Conservation (phyloP, 768 basidiomycete genomes). For the Boletus rex-veris region DNA sequence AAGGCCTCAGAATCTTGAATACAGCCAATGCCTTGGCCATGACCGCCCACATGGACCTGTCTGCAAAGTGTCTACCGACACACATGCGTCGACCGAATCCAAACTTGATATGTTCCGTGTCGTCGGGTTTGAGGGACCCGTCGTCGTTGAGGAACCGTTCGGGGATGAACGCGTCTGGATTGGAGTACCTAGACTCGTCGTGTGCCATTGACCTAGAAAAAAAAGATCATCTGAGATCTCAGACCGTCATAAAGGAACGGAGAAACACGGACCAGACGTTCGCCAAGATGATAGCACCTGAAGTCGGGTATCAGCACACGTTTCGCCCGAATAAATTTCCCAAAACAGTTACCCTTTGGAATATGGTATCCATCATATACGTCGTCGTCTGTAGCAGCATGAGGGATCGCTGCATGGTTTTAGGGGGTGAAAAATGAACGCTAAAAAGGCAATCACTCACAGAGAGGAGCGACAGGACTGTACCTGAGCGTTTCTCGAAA, state of each 20-base stretch:
- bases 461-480: neutral
- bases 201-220: neutral
- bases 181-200: neutral
- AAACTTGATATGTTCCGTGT: too few relatives aligned
- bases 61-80: neutral
- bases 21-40: neutral
- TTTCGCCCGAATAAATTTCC: neutral
- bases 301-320: neutral
- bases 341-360: constrained; percentile 31
- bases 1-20: too few relatives aligned
- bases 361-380: constrained; percentile 40
- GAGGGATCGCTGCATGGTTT: neutral
- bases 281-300: neutral
- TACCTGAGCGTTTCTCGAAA: neutral
- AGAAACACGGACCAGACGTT: neutral
- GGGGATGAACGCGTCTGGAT: neutral
- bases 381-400: neutral
- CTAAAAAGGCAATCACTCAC: neutral
- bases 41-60: neutral
- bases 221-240: neutral
- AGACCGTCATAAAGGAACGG: neutral
- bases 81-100: neutral
- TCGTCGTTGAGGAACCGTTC: neutral
- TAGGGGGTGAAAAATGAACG: neutral
- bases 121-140: too few relatives aligned